Conservation (phyloP, 306 rosid species). For the Morella rubra region DNA sequence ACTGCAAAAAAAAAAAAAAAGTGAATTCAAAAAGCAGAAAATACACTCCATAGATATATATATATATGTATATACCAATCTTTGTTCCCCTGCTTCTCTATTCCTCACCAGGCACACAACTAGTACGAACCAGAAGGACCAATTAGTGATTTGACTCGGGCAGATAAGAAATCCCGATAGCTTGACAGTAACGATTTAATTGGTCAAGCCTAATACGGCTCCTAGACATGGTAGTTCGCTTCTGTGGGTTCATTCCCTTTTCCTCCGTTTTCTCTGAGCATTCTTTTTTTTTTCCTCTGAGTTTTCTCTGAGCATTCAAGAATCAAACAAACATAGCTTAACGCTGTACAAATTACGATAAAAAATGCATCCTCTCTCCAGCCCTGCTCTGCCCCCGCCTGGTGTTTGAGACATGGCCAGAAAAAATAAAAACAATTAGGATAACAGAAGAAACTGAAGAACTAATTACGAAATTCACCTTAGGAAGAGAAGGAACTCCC, state of each 20-base stretch:
- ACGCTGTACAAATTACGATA: neutral
- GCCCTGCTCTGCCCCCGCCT: too few relatives aligned
- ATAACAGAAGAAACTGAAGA: neutral
- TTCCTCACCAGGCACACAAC: too few relatives aligned
- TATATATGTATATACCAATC: too few relatives aligned
- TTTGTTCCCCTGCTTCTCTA: too few relatives aligned
- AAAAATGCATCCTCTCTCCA: neutral
- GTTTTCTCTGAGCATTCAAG: neutral
- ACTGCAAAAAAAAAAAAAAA: too few relatives aligned
- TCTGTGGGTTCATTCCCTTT: neutral
- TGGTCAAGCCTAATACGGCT: neutral
- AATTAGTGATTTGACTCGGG: neutral
- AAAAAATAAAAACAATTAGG: too few relatives aligned
- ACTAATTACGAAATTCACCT: slow-evolving; percentile 37
- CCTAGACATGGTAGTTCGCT: neutral
- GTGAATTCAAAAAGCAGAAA: neutral
- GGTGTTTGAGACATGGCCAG: too few relatives aligned
- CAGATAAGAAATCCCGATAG: neutral
- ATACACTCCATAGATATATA: neutral
- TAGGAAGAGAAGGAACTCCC: slow-evolving; percentile 81
- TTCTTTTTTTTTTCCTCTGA: too few relatives aligned
- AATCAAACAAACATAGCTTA: neutral
- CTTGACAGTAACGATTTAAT: neutral
- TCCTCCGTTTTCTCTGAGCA: neutral
- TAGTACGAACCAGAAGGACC: too few relatives aligned